phyloP scores from a whole-genome alignment of 306 rosid species.

The Coriaria nepalensis region DNA sequence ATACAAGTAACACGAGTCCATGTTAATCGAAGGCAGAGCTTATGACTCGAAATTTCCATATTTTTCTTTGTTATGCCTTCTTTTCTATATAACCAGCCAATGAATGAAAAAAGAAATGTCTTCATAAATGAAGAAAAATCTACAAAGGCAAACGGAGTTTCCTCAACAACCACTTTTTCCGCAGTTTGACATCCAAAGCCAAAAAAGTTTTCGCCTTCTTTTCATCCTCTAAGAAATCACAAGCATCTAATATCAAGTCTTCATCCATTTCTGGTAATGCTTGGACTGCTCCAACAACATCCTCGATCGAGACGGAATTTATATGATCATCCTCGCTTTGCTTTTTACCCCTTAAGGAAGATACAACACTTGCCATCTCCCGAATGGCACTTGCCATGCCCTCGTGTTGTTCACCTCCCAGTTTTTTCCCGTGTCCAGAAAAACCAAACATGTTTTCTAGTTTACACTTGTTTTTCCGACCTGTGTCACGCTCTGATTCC shows the following conservation, averaged over 20 bases:
- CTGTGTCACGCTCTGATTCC: constrained; percentile 17
- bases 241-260: constrained; percentile 67
- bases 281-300: constrained; percentile 51
- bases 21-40: too few relatives aligned
- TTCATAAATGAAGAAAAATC: background rate
- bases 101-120: background rate
- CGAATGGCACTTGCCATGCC: constrained; percentile 46
- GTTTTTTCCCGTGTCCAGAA: constrained; percentile 21
- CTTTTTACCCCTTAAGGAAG: constrained; percentile 33
- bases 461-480: constrained; percentile 36
- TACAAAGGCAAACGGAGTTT: constrained; percentile 42
- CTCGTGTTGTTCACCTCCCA: constrained; percentile 22
- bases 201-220: constrained; percentile 63
- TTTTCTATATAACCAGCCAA: too few relatives aligned
- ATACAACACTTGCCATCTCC: constrained; percentile 51
- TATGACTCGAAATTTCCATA: too few relatives aligned
- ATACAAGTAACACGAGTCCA: too few relatives aligned
- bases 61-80: too few relatives aligned
- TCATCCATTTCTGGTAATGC: constrained; percentile 76
- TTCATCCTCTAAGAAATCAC: constrained; percentile 67
- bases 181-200: constrained; percentile 43
- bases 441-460: constrained; percentile 25
- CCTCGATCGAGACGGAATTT: constrained; percentile 36
- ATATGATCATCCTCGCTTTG: constrained; percentile 22
- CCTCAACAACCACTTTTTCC: constrained; percentile 63